phyloP scores from a whole-genome alignment of 768 basidiomycete genomes.

The Strobilomyces echinocephalus region DNA sequence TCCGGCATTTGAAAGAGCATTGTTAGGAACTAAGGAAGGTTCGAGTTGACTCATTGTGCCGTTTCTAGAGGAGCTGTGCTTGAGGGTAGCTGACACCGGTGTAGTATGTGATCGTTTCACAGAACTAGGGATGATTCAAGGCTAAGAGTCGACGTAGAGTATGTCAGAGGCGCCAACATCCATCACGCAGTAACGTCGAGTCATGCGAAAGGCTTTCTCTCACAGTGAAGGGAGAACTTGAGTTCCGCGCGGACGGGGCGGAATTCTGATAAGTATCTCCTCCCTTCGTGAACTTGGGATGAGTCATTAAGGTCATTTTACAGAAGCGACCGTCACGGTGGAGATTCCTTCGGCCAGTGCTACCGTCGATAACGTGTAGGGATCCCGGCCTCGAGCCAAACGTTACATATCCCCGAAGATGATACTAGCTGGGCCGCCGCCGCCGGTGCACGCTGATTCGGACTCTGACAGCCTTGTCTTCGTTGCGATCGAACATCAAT shows the following conservation, averaged over 20 bases:
- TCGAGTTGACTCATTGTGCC: conserved; percentile 19
- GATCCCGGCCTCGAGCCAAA: conserved; percentile 24
- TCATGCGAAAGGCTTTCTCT: conserved; percentile 37
- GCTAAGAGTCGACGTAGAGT: no score
- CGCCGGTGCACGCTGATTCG: conserved; percentile 45
- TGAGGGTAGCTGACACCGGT: no score
- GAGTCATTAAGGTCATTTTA: conserved; percentile 12
- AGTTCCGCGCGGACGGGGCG: no score
- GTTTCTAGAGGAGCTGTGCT: conserved; percentile 33
- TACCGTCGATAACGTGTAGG: no score
- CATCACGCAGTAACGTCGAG: conserved; percentile 25
- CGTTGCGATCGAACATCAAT: conserved; percentile 62
- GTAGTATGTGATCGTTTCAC: no score
- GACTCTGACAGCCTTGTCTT: conserved; percentile 64
- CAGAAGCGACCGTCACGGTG: no score
- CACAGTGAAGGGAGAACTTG: conserved; percentile 40
- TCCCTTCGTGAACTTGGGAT: conserved; percentile 23
- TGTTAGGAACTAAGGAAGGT: conserved; percentile 17
- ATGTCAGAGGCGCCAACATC: no score
- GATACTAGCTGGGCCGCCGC: no score
- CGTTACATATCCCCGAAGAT: conserved; percentile 17
- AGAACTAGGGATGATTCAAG: no score
- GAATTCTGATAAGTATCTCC: no score
- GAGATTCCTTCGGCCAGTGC: no score
- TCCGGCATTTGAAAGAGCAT: conserved; percentile 23